Evolutionary conservation across 1,284 basidiomycete species (phyloP).

Genomic region (Microbotryum scabiosae): DNA sequence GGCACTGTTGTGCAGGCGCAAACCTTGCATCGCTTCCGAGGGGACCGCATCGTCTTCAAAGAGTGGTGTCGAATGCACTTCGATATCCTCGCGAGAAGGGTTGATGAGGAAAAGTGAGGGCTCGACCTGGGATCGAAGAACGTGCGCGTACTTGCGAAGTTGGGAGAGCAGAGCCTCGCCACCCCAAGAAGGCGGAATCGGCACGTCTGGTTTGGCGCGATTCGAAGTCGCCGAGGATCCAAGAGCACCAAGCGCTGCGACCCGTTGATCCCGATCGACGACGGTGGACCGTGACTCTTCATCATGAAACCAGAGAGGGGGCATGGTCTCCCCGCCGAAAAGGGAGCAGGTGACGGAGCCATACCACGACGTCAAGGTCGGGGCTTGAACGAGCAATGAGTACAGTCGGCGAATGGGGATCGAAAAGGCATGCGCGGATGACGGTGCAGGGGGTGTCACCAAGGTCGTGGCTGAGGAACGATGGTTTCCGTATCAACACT

Average conservation of each 20-base stretch:
- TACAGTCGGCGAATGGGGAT: conserved; percentile 82
- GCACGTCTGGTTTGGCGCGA: conserved; percentile 4
- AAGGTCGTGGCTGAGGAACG: background rate
- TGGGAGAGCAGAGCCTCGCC: conserved; percentile 61
- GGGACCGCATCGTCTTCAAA: conserved; percentile 40
- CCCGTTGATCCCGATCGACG: conserved; percentile 32
- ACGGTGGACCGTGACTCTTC: conserved; percentile 71
- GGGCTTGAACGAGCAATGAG: conserved; percentile 75
- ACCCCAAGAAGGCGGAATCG: conserved; percentile 40
- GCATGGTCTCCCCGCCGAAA: conserved; percentile 53
- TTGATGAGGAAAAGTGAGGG: conserved; percentile 82
- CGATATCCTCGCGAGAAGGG: conserved; percentile 79
- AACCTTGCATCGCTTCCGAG: conserved; percentile 14
- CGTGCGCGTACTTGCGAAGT: conserved; percentile 57
- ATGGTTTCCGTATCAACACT: too few relatives aligned
- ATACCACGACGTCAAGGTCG: conserved; percentile 80
- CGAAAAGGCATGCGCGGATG: conserved; percentile 76
- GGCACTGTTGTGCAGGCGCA: conserved; percentile 7
- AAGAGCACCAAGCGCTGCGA: conserved; percentile 19
- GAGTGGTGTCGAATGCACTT: conserved; percentile 54
- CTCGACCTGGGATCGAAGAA: conserved; percentile 69
- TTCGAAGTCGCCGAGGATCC: conserved; percentile 2
- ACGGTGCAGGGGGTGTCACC: conserved; percentile 7
- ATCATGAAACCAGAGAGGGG: conserved; percentile 90
- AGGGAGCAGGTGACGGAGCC: conserved; percentile 60